Evolutionary conservation across 2,329 filamentous ascomycete species (phyloP).

Genomic region (Hypoxylon sp.): DNA sequence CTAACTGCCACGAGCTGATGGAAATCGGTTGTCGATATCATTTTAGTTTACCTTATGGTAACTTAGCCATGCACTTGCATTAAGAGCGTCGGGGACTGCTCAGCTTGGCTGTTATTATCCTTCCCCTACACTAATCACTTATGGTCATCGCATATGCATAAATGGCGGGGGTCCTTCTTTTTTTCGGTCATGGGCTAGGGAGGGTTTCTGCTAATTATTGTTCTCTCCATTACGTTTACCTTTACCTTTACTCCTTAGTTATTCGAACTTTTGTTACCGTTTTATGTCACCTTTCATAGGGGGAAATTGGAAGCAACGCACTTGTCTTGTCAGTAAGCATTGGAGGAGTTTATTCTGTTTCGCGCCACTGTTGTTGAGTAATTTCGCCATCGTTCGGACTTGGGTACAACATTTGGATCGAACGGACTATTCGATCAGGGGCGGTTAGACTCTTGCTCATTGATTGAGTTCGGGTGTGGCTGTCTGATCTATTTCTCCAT

Average conservation of each 20-base stretch:
- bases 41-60: conserved; percentile 11
- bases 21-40: conserved; percentile 10
- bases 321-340: conserved; percentile 46
- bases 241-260: conserved; percentile 20
- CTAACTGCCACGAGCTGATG: background rate
- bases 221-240: conserved; percentile 25
- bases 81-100: conserved; percentile 10
- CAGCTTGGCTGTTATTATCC: conserved; percentile 20
- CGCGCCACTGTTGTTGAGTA: conserved; percentile 29
- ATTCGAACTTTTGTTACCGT: conserved; percentile 11
- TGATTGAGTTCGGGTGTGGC: conserved; percentile 44
- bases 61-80: conserved; percentile 19
- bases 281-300: conserved; percentile 27
- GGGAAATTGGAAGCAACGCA: conserved; percentile 40
- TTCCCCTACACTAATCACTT: conserved; percentile 25
- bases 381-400: conserved; percentile 29
- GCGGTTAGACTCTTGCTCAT: conserved; percentile 44
- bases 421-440: conserved; percentile 35
- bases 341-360: conserved; percentile 49
- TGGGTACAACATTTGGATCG: conserved; percentile 33
- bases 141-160: conserved; percentile 43
- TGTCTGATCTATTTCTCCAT: conserved; percentile 34
- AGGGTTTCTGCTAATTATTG: conserved; percentile 34
- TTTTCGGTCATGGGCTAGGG: conserved; percentile 33
- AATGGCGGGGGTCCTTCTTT: conserved; percentile 32